Percentiles rank a stretch among this genome's conserved stretches.
Evolutionary conservation across 257 asterid species (phyloP).

Genomic region (Anisodus tanguticus): DNA sequence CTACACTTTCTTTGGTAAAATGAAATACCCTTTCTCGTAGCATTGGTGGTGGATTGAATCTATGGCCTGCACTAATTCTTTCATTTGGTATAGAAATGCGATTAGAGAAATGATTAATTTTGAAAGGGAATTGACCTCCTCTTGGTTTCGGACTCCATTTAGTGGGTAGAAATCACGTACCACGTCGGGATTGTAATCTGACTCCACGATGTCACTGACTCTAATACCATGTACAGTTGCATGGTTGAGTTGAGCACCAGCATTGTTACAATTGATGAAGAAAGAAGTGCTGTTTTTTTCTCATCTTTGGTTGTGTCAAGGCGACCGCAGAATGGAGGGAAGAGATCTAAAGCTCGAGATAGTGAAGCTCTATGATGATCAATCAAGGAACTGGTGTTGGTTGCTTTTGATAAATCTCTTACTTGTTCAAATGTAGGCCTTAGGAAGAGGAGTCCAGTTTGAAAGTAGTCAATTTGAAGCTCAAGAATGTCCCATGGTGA

Average conservation of each 20-base stretch:
- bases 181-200: slow-evolving; percentile 29
- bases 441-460: slow-evolving; percentile 43
- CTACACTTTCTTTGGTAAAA: slow-evolving; percentile 37
- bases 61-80: background rate
- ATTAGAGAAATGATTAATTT: background rate
- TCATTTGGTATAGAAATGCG: background rate
- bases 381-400: slow-evolving; percentile 32
- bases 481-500: too few relatives aligned
- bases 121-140: slow-evolving; percentile 39
- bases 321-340: slow-evolving; percentile 47
- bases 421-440: slow-evolving; percentile 30
- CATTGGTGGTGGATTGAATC: background rate
- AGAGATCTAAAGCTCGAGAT: slow-evolving; percentile 45
- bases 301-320: slow-evolving; percentile 25
- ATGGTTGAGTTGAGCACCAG: slow-evolving; percentile 27
- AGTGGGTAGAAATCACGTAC: slow-evolving; percentile 42
- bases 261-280: slow-evolving; percentile 23
- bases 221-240: slow-evolving; percentile 33
- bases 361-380: slow-evolving; percentile 43
- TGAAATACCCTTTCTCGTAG: slow-evolving; percentile 38
- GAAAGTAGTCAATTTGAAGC: slow-evolving; percentile 35
- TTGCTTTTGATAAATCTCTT: background rate
- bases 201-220: slow-evolving; percentile 34
- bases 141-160: slow-evolving; percentile 32
- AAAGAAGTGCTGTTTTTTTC: background rate